Percentiles rank a stretch among this genome's conserved stretches.
Evolutionary conservation across 495 filamentous ascomycete species (phyloP).

Genomic region (Penicillium cosmopolitanum): DNA sequence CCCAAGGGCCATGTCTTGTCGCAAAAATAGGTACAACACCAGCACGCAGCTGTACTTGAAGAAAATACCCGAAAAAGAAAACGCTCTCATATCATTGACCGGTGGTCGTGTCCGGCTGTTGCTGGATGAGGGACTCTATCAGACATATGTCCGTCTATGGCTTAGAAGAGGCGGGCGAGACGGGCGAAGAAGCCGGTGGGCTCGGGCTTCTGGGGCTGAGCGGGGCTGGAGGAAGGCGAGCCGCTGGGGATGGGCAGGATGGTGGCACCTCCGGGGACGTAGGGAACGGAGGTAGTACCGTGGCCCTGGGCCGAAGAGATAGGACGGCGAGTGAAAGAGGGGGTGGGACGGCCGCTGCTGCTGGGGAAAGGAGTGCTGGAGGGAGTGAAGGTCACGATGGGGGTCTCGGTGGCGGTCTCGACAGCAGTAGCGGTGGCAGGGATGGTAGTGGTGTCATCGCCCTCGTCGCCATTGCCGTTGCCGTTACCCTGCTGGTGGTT

Average conservation of each 20-base stretch:
- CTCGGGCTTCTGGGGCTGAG: conserved; percentile 23
- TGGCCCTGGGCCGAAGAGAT: conserved; percentile 9
- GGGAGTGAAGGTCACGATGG: conserved; percentile 34
- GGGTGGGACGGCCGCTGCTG: conserved; percentile 27
- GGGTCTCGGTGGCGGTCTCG: conserved; percentile 16
- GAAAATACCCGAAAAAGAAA: conserved; percentile 19
- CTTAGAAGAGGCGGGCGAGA: conserved; percentile 25
- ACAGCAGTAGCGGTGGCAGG: conserved; percentile 14
- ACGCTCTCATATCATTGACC: conserved; percentile 23
- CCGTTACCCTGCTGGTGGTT: conserved; percentile 14
- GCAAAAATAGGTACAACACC: conserved; percentile 34
- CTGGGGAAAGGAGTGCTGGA: conserved; percentile 25
- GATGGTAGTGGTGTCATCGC: conserved; percentile 14
- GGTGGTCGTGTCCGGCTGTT: conserved; percentile 12
- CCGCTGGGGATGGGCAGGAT: conserved; percentile 28
- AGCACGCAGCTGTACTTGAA: conserved; percentile 29
- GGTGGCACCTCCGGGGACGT: conserved; percentile 13
- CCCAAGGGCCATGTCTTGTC: neutral
- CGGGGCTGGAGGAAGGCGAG: conserved; percentile 16
- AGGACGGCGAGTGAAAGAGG: conserved; percentile 42
- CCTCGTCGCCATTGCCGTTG: conserved; percentile 7
- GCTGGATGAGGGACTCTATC: conserved; percentile 16
- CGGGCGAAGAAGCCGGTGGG: conserved; percentile 35
- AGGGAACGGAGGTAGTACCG: conserved; percentile 14
- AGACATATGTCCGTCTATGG: neutral